Evolutionary conservation across 208 protist species (phyloP), one percentile per base, ranked within the genome.

Genomic region (Trypanosoma cruzi): DNA sequence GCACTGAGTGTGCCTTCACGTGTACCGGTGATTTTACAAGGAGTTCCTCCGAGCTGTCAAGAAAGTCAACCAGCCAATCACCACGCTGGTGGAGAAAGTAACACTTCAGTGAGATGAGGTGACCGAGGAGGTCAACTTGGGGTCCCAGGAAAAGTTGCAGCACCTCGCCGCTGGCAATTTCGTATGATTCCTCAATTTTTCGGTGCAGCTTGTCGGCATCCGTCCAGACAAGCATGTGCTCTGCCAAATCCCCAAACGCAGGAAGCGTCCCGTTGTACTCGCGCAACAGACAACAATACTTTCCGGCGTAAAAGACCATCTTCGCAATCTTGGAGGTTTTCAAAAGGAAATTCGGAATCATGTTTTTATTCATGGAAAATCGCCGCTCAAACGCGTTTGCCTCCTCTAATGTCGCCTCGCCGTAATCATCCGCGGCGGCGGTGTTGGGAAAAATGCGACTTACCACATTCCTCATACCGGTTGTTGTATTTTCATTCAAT

Each of bases 211-310:
- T 81, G 29, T 96, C 88, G 4, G 77, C 75, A 26, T 79, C 88
- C 54, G 62, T 68, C 88, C 90, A 96, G n/a, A 80, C 57, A 60
- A 90, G 72, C 50, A 89, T 64, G 11, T 77, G 53, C 5, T 82
- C 73, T 7, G 72, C 62, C 13, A 75, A 40, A 52, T 73, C 75
- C 16, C 80, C 80, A 79, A 91, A 90, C 16, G 53, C 46, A 11
- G 89, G 86, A 29, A 93, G 80, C 4, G 72, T 64, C 16, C 81
- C 76, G 59, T 76, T 75, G 76, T 78, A 93, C 81, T 96, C 90
- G n/a, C 90, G 84, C 64, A 96, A 66, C 10, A 96, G 77, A 50
- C 88, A 94, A 75, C 90, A 93, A 73, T 96, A 96, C 73, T 89
- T 90, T 16, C 90, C 90, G 10, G 90, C 75, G 48, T 89, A 94